Conservation (phyloP, 2,329 filamentous ascomycete species). For the Fusarium siculi region DNA sequence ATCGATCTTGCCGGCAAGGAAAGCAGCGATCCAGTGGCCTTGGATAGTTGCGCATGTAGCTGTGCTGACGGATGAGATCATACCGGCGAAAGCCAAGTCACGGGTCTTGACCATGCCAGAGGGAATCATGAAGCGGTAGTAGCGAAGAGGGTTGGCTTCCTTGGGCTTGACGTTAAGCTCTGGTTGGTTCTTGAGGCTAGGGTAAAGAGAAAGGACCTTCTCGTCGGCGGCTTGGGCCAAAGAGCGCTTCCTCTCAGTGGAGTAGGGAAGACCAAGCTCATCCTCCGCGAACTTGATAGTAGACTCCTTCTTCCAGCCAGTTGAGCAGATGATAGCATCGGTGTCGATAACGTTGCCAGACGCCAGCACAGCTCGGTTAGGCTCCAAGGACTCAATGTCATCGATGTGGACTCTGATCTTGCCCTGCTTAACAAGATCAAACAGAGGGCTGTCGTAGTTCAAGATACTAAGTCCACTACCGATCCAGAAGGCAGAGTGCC, state of each 20-base stretch:
- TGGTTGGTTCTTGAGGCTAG: slow-evolving; percentile 37
- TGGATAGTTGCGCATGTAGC: slow-evolving; percentile 50
- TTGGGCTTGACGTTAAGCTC: slow-evolving; percentile 31
- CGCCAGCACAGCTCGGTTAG: slow-evolving; percentile 54
- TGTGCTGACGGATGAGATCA: slow-evolving; percentile 48
- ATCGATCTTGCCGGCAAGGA: slow-evolving; percentile 61
- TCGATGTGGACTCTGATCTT: slow-evolving; percentile 59
- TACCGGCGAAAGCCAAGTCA: slow-evolving; percentile 49
- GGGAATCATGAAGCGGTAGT: slow-evolving; percentile 45
- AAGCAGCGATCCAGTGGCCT: slow-evolving; percentile 68
- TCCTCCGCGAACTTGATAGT: slow-evolving; percentile 54
- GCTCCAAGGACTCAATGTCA: slow-evolving; percentile 56
- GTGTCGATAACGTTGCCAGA: slow-evolving; percentile 53
- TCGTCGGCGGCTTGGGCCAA: slow-evolving; percentile 29
- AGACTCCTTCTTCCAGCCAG: slow-evolving; percentile 61
- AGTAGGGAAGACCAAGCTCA: slow-evolving; percentile 30
- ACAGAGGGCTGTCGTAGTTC: slow-evolving; percentile 63
- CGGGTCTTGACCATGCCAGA: slow-evolving; percentile 27
- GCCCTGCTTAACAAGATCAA: slow-evolving; percentile 61
- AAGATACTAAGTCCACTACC: slow-evolving; percentile 63
- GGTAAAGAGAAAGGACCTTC: slow-evolving; percentile 32
- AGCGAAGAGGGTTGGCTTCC: slow-evolving; percentile 35
- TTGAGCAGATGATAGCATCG: slow-evolving; percentile 61
- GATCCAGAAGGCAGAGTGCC: slow-evolving; percentile 57
- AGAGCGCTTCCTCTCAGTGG: background rate